Base-by-base conservation (phyloP, 1,139 yeast genomes). In the Saccharomycopsis hybrid region DNA sequence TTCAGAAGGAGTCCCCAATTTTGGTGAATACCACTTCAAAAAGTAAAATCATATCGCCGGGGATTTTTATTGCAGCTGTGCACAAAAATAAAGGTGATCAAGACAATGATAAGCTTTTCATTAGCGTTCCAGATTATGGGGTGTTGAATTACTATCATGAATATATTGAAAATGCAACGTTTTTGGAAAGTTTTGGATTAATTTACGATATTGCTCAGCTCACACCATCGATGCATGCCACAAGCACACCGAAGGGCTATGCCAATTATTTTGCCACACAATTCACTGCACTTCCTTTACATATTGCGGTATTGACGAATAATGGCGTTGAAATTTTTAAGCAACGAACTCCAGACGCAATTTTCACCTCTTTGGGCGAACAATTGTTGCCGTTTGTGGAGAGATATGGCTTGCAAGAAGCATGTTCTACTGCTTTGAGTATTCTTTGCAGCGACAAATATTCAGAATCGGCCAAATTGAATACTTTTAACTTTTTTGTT, bases 201-300 rank as follows among this genome's bases (percentile, higher is more conserved):
- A 81, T 88, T 36, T 90, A 83, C 60, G 87, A 85, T 51, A 81
- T 89, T 56, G 76, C 80, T 35, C 85, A 82, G 55, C 64, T 88
- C 47, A 78, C 88, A 0, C 81, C 88, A 24, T 69, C 82, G 1
- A 82, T 82, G 73, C 79, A 79, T 61, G 88, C 95, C 1, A 76
- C 90, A 0, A 67, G 76, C 42, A 77, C 77, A 44, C 94, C 95
- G 13, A 78, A 73, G 58, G 96, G 96, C 1, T 87, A 82, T 62
- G 78, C 89, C 3, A 90, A 90, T 62, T 81, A 82, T 55, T 79
- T 85, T 60, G 95, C 96, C 1, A 81, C 90, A 27, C 97, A 90
- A 62, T 90, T 87, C 61, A 77, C 82, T 8, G 67, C 74, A 36
- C 69, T 72, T 31, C 79, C 82, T 1, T 69, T 84, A 48, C 81